These are phyloP conservation scores for Penicillium sclerotigenum DNA, from an alignment of 2,329 filamentous ascomycete genomes.

Conservation along the genomic window DNA sequence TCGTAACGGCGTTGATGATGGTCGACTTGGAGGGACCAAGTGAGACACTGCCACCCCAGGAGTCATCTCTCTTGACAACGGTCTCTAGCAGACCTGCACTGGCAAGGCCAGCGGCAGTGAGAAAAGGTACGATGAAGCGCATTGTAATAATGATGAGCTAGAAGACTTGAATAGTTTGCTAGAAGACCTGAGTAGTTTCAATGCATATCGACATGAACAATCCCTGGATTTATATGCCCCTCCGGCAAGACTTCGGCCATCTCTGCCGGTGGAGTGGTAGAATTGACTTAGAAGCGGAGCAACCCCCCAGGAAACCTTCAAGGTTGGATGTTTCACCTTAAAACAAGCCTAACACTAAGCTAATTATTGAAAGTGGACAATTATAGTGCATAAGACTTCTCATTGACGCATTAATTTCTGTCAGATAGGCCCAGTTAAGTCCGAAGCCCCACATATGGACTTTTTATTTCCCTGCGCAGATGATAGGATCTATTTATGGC, in stretches of 20 bases:
- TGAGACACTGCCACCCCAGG: conserved; percentile 41
- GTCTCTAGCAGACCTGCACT: conserved; percentile 18
- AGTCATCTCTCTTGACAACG: conserved; percentile 32
- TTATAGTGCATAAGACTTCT: neutral
- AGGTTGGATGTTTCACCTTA: conserved; percentile 7
- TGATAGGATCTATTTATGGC: neutral
- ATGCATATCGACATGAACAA: neutral
- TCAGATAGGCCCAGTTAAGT: neutral
- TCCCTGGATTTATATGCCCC: neutral
- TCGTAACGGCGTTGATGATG: conserved; percentile 42
- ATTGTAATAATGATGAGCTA: neutral
- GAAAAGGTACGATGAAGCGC: conserved; percentile 6
- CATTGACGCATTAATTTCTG: conserved; percentile 11
- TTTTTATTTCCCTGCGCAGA: neutral
- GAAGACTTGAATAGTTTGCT: neutral
- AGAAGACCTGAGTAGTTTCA: neutral
- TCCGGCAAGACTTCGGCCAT: neutral
- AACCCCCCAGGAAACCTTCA: neutral
- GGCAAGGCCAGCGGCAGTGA: conserved; percentile 7
- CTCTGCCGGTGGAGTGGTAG: neutral
- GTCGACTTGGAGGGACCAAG: conserved; percentile 39
- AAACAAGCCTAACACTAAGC: conserved; percentile 1
- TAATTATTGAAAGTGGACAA: neutral
- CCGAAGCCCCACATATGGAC: neutral
- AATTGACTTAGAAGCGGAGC: conserved; percentile 2